phyloP scores from a whole-genome alignment of 2,329 filamentous ascomycete genomes.

The Trichoderma brevicompactum region DNA sequence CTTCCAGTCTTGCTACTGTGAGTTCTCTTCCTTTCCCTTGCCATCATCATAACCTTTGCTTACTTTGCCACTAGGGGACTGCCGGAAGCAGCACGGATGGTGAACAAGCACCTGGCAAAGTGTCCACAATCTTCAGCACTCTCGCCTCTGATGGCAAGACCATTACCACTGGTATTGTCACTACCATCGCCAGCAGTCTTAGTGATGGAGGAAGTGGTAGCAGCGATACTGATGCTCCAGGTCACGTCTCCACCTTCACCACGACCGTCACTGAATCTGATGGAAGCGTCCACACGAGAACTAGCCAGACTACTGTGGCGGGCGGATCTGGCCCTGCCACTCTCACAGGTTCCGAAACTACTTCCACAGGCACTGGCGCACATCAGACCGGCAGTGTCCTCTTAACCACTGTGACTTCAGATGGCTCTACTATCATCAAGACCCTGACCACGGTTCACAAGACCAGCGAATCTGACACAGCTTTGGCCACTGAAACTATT shows the following conservation, averaged over 20 bases:
- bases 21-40: background rate
- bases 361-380: background rate
- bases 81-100: background rate
- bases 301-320: conserved; percentile 38
- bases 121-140: conserved; percentile 46
- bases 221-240: conserved; percentile 11
- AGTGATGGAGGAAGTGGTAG: conserved; percentile 33
- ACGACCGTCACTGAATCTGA: conserved; percentile 34
- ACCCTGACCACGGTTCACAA: conserved; percentile 37
- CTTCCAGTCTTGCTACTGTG: conserved; percentile 2
- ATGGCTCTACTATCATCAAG: conserved; percentile 34
- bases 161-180: conserved; percentile 44
- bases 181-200: conserved; percentile 40
- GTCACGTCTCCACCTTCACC: conserved; percentile 32
- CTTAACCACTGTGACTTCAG: conserved; percentile 35
- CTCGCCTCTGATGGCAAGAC: conserved; percentile 42
- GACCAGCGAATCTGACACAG: conserved; percentile 34
- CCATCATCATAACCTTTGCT: background rate
- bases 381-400: conserved; percentile 30
- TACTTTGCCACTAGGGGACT: conserved; percentile 18
- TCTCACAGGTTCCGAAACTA: conserved; percentile 27
- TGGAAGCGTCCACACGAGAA: conserved; percentile 35
- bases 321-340: conserved; percentile 30
- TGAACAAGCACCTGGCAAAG: conserved; percentile 26
- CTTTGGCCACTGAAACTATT: conserved; percentile 31